Evolutionary conservation across 2,329 filamentous ascomycete species (phyloP), one percentile per base, ranked within the genome.

Genomic region (Lithohypha guttulata): DNA sequence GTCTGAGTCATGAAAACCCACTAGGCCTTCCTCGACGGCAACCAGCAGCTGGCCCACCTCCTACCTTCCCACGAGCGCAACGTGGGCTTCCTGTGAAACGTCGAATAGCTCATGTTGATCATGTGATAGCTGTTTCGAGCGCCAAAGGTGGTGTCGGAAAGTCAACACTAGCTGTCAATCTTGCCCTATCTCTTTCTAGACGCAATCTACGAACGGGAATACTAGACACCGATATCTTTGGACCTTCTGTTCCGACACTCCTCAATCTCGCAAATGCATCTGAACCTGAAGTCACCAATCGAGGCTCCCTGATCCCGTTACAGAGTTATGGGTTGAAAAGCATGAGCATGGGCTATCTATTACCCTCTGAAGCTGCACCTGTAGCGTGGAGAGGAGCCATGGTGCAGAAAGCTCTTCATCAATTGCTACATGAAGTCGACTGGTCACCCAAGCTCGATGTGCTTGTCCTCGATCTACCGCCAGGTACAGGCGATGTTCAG

Each of bases 111-210:
- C 78, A 87, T 57, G 89, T 98, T 17, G 74, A 77, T 49, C 94
- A 93, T 58, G 78, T 95, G n/a, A 76, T 98, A 43, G 86, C 87
- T n/a, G 84, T 98, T 10, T 94, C 86, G 3, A 96, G 87, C 1
- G 91, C 91, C 10, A 98, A 98, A 57, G 91, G 91, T 2, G 91
- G 91, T n/a, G 91, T 98, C 1, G 91, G 91, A 1, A 98, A 98
- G 59, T 94, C 85, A 51, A 98, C 91, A 6, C 78, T 96, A 30
- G 80, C 89, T 43, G 81, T 69, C 21, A 98, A 98, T 53, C 69
- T 98, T 17, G 84, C 91, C 0, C 70, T 98, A 0, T 77, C 87
- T 4, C 84, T 94, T 56, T 86, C 89, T 2, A 77, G 82, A 28
- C 75, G 77, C 41, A 89, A 89, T 11, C 75, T 87, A 47, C 76